Percentiles rank a stretch among this genome's conserved stretches.
These are phyloP conservation scores for Yamadazyma kitorensis DNA, from an alignment of 805 yeast genomes.

Conservation along the genomic window DNA sequence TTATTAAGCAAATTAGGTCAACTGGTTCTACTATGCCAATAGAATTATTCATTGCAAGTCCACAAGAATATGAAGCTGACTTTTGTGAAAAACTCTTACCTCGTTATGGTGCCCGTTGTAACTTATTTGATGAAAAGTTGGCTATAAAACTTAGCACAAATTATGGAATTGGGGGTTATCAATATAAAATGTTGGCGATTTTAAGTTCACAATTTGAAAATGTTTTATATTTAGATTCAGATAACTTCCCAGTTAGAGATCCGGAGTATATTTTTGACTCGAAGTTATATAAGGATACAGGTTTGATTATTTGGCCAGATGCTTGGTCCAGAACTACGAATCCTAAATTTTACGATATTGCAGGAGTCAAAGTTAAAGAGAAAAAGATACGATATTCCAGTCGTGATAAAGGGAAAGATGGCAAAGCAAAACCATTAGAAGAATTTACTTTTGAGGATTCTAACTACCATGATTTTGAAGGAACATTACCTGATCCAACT, in stretches of 20 bases:
- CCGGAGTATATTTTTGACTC: constrained; percentile 47
- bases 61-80: constrained; percentile 42
- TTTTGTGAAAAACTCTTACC: constrained; percentile 48
- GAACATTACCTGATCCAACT: constrained; percentile 64
- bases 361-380: constrained; percentile 34
- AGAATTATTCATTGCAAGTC: constrained; percentile 47
- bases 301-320: constrained; percentile 65
- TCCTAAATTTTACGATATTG: constrained; percentile 57
- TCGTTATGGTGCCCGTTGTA: constrained; percentile 43
- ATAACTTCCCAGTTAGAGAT: constrained; percentile 43
- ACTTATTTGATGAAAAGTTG: constrained; percentile 34
- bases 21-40: constrained; percentile 47
- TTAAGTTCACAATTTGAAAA: constrained; percentile 57
- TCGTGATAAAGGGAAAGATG: constrained; percentile 35
- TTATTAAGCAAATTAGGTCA: constrained; percentile 44
- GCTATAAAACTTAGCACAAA: constrained; percentile 13
- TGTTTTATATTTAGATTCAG: constrained; percentile 50
- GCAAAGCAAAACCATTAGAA: constrained; percentile 20
- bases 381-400: constrained; percentile 31
- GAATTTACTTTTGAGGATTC: constrained; percentile 29
- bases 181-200: constrained; percentile 55
- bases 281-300: constrained; percentile 42
- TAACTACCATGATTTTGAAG: constrained; percentile 57
- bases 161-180: constrained; percentile 42
- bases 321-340: constrained; percentile 68